Percentiles rank a stretch among this genome's conserved stretches.
phyloP scores from a whole-genome alignment of 2,329 filamentous ascomycete genomes.

The Escovopsis weberi region DNA sequence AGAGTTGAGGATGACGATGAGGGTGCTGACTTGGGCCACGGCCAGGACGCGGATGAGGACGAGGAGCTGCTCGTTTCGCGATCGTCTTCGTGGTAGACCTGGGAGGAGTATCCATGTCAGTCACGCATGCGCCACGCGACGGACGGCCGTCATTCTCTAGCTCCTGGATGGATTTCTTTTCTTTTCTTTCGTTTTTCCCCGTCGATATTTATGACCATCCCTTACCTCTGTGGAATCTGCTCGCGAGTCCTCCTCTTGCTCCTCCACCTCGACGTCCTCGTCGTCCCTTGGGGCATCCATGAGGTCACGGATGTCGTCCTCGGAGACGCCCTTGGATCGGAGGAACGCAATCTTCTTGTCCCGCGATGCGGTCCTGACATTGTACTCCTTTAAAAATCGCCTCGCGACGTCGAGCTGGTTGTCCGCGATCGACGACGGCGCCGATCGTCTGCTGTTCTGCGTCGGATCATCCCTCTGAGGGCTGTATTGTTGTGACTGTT shows the following conservation, averaged over 20 bases:
- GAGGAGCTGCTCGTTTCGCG: conserved; percentile 2
- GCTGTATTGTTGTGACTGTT: neutral
- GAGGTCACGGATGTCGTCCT: conserved; percentile 53
- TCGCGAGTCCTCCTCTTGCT: neutral
- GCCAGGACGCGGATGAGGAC: neutral
- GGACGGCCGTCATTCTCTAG: neutral
- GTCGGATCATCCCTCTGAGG: no score
- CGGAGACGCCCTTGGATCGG: conserved; percentile 56
- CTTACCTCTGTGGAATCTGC: neutral
- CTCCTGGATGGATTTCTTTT: no score
- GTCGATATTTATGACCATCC: no score
- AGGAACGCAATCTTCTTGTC: conserved; percentile 68
- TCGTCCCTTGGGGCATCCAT: conserved; percentile 24
- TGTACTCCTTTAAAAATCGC: conserved; percentile 61
- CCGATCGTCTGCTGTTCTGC: conserved; percentile 5
- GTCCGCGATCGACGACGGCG: conserved; percentile 8
- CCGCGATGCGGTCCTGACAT: conserved; percentile 51
- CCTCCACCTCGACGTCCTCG: no score
- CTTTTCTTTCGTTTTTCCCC: no score
- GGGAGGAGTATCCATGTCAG: no score
- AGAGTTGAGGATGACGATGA: conserved; percentile 8
- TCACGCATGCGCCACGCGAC: neutral
- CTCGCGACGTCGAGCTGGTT: conserved; percentile 47
- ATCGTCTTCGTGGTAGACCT: neutral
- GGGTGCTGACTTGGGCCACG: conserved; percentile 2